phyloP scores from a whole-genome alignment of 2,329 filamentous ascomycete species.

The Orbilia blumenaviensis region DNA sequence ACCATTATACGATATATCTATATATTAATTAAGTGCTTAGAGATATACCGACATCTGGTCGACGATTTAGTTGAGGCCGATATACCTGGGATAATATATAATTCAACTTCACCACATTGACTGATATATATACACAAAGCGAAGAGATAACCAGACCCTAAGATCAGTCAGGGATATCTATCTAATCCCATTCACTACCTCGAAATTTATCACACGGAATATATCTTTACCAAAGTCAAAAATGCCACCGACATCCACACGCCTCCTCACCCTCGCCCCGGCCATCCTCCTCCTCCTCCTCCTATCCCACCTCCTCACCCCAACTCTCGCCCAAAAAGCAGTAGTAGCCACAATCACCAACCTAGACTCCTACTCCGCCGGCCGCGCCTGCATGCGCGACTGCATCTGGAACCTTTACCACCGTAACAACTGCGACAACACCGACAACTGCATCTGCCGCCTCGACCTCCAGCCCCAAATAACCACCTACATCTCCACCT shows the following conservation, averaged over 20 bases:
- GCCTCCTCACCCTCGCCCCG: neutral
- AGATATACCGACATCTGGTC: too few species aligned
- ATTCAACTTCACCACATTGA: too few species aligned
- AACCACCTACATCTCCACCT: slow-evolving; percentile 33
- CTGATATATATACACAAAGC: too few species aligned
- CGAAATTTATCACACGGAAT: too few species aligned
- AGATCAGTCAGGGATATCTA: too few species aligned
- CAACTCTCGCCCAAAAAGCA: neutral
- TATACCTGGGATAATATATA: too few species aligned
- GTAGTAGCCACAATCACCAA: neutral
- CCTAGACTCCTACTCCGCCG: slow-evolving; percentile 19
- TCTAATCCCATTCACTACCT: neutral
- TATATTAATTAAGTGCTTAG: too few species aligned
- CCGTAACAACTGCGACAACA: slow-evolving; percentile 29
- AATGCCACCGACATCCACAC: too few species aligned
- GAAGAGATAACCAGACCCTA: too few species aligned
- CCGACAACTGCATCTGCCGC: slow-evolving; percentile 29
- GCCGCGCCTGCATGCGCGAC: slow-evolving; percentile 28
- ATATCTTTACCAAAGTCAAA: neutral
- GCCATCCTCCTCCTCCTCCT: too few species aligned
- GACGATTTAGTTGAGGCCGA: too few species aligned
- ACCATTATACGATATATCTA: too few species aligned
- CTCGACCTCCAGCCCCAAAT: slow-evolving; percentile 30
- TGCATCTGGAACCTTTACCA: slow-evolving; percentile 15
- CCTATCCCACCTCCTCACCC: neutral